These are phyloP conservation scores for Crithidia acanthocephali DNA, from an alignment of 208 protist genomes.

Conservation along the genomic window DNA sequence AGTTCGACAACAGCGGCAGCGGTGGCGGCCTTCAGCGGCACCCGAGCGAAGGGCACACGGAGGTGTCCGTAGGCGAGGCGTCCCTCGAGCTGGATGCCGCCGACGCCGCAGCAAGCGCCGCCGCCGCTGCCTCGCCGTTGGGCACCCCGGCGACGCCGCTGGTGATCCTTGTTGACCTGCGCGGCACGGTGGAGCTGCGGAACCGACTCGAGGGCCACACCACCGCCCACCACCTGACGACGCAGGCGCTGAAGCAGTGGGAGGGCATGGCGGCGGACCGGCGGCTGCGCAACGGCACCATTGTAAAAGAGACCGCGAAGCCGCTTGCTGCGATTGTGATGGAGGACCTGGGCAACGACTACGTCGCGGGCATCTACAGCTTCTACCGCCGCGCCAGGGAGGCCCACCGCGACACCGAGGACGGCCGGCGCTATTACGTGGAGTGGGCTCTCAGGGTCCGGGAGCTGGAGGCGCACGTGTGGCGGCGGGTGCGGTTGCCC, in stretches of 20 bases:
- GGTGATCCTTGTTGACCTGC: slow-evolving; percentile 43
- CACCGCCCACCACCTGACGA: slow-evolving; percentile 36
- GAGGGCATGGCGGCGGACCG: slow-evolving; percentile 26
- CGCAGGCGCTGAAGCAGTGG: slow-evolving; percentile 42
- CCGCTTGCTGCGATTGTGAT: slow-evolving; percentile 44
- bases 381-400: slow-evolving; percentile 56
- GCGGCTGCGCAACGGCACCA: slow-evolving; percentile 32
- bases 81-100: neutral
- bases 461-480: slow-evolving; percentile 47
- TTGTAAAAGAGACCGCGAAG: slow-evolving; percentile 45
- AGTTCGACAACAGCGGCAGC: neutral
- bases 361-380: slow-evolving; percentile 35
- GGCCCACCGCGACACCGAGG: slow-evolving; percentile 31
- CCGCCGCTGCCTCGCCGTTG: neutral
- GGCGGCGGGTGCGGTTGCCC: slow-evolving; percentile 38
- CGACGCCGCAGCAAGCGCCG: neutral
- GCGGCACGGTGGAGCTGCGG: slow-evolving; percentile 47
- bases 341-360: slow-evolving; percentile 49
- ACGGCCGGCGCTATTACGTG: slow-evolving; percentile 49
- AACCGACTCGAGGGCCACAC: slow-evolving; percentile 50
- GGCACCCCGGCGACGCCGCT: neutral
- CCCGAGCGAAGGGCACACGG: neutral
- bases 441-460: slow-evolving; percentile 45
- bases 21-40: neutral
- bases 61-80: neutral